Conservation (phyloP, 1,139 yeast species). For the Yamadazyma siamensis region DNA sequence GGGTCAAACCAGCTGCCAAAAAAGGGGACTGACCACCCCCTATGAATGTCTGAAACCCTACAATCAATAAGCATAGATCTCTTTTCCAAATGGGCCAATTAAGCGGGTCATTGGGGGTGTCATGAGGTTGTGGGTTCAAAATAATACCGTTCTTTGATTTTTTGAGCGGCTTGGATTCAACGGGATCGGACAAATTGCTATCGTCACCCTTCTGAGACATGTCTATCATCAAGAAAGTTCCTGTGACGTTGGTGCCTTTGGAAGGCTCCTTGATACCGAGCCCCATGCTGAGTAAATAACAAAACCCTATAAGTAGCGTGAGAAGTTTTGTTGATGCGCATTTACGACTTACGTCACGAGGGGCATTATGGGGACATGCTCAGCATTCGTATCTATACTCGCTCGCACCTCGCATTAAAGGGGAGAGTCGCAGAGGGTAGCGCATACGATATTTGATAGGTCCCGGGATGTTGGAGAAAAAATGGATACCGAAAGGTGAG, state of each 20-base stretch:
- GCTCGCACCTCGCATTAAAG: too few relatives aligned
- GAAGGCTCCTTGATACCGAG: slow-evolving; percentile 43
- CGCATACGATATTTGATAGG: too few relatives aligned
- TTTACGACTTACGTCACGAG: too few relatives aligned
- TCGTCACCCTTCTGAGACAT: too few relatives aligned
- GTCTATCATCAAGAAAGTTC: slow-evolving; percentile 42
- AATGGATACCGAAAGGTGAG: too few relatives aligned
- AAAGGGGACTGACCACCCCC: slow-evolving; percentile 66
- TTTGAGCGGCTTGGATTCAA: slow-evolving; percentile 20
- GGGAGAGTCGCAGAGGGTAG: too few relatives aligned
- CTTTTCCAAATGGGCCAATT: slow-evolving; percentile 68
- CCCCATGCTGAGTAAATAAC: too few relatives aligned
- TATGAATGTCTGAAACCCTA: slow-evolving; percentile 57
- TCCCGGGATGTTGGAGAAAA: too few relatives aligned
- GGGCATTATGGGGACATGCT: too few relatives aligned
- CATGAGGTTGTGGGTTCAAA: slow-evolving; percentile 72
- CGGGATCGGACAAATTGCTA: slow-evolving; percentile 14
- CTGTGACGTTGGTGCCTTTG: slow-evolving; percentile 37
- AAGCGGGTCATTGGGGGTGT: slow-evolving; percentile 71
- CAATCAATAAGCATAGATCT: slow-evolving; percentile 49
- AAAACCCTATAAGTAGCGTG: too few relatives aligned
- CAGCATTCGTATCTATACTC: too few relatives aligned
- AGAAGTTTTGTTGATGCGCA: too few relatives aligned
- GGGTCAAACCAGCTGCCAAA: slow-evolving; percentile 54
- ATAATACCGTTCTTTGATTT: slow-evolving; percentile 53